These are phyloP conservation scores for Lentinula edodes DNA, from an alignment of 768 basidiomycete species.

Conservation along the genomic window DNA sequence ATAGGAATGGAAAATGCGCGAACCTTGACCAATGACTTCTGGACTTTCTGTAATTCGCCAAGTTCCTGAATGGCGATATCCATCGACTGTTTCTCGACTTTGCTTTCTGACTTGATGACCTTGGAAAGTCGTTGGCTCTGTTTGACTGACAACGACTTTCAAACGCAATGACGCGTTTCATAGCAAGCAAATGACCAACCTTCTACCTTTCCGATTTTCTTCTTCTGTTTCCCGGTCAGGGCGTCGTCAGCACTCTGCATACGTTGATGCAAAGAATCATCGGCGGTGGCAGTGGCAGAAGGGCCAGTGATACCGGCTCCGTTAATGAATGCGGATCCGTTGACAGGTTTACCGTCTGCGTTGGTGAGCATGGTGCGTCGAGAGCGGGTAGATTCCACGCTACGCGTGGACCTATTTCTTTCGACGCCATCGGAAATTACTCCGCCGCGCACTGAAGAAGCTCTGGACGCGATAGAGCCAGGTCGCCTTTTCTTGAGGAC, in stretches of 20 bases:
- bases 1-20: too few relatives aligned
- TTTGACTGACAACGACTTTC: conserved; percentile 32
- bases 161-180: background rate
- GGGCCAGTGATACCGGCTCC: conserved; percentile 53
- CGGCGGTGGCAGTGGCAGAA: conserved; percentile 30
- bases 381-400: conserved; percentile 18
- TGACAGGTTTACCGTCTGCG: conserved; percentile 24
- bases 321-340: conserved; percentile 41
- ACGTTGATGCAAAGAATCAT: conserved; percentile 34
- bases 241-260: conserved; percentile 41
- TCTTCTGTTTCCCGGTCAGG: conserved; percentile 45
- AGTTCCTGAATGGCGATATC: conserved; percentile 59
- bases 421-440: background rate
- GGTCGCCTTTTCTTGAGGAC: conserved; percentile 3
- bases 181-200: conserved; percentile 27
- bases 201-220: conserved; percentile 46
- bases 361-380: conserved; percentile 28
- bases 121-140: conserved; percentile 60
- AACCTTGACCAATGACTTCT: conserved; percentile 60
- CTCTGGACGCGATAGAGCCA: background rate
- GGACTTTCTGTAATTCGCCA: conserved; percentile 61
- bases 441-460: background rate
- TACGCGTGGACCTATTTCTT: background rate
- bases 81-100: conserved; percentile 60
- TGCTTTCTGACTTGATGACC: conserved; percentile 65